These are phyloP conservation scores for Globisporangium mamillatum DNA, from an alignment of 352 stramenopile species.

Conservation along the genomic window DNA sequence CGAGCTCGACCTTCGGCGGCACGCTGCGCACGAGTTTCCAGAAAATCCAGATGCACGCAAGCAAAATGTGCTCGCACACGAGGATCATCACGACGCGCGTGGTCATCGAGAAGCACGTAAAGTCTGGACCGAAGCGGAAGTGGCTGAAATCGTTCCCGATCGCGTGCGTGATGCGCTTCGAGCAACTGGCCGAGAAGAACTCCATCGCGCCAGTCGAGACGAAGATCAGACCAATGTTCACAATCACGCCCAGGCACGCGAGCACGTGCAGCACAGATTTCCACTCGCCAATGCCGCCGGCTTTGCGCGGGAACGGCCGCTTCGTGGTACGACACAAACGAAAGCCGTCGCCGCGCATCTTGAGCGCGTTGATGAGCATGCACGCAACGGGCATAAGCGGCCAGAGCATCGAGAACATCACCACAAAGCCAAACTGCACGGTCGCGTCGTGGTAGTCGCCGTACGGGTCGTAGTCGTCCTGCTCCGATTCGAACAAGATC, in stretches of 20 bases:
- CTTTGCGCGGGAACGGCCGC: conserved; percentile 71
- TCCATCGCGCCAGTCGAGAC: conserved; percentile 78
- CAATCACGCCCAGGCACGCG: conserved; percentile 61
- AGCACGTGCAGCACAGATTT: conserved; percentile 65
- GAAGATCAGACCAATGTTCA: conserved; percentile 77
- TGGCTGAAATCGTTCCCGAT: conserved; percentile 56
- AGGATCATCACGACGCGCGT: conserved; percentile 80
- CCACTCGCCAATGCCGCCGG: conserved; percentile 73
- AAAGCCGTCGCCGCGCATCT: conserved; percentile 74
- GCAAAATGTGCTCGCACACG: conserved; percentile 60
- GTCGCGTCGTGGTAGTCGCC: conserved; percentile 79
- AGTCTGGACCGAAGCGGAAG: conserved; percentile 75
- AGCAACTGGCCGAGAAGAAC: conserved; percentile 57
- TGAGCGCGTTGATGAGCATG: conserved; percentile 78
- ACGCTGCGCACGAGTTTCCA: conserved; percentile 67
- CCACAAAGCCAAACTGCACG: conserved; percentile 82
- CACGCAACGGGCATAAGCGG: conserved; percentile 74
- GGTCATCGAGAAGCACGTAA: conserved; percentile 73
- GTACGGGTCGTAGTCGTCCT: conserved; percentile 80
- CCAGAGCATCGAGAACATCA: conserved; percentile 88
- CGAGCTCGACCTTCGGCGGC: conserved; percentile 54
- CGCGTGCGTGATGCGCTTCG: conserved; percentile 45
- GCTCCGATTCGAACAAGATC: conserved; percentile 73
- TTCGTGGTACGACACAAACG: conserved; percentile 71
- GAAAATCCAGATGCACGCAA: conserved; percentile 62